A percentile compares a stretch with the other conserved stretches of the same genome.
Conservation (phyloP, 768 basidiomycete genomes). For the Mycena rebaudengoi region DNA sequence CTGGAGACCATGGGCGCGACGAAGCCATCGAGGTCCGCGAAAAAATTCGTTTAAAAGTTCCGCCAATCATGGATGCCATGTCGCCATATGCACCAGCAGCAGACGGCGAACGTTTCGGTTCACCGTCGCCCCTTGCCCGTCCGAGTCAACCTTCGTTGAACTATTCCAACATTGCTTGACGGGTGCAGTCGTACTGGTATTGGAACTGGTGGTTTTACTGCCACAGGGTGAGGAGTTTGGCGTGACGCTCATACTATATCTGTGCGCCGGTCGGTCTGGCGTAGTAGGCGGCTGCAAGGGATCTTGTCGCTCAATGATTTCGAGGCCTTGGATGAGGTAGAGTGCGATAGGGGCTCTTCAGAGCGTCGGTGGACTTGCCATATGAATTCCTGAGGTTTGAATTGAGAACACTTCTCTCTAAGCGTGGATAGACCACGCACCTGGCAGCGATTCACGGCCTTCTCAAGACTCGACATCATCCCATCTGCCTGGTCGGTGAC, state of each 20-base stretch:
- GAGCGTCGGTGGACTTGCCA: conserved; percentile 77
- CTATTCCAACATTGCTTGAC: conserved; percentile 77
- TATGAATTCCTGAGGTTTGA: conserved; percentile 73
- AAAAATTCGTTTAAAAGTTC: conserved; percentile 67
- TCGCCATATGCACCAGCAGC: conserved; percentile 48
- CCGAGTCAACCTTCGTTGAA: conserved; percentile 75
- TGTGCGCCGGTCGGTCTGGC: conserved; percentile 68
- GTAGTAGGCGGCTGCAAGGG: conserved; percentile 60
- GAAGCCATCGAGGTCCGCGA: conserved; percentile 82
- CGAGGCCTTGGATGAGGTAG: conserved; percentile 54
- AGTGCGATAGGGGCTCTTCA: conserved; percentile 53
- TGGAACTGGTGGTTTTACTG: conserved; percentile 48
- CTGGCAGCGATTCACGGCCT: conserved; percentile 90
- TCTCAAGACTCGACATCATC: conserved; percentile 97
- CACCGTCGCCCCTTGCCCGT: conserved; percentile 57
- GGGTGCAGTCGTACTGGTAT: conserved; percentile 45
- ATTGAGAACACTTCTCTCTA: conserved; percentile 15
- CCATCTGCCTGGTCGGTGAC: conserved; percentile 95
- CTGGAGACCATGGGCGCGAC: conserved; percentile 83
- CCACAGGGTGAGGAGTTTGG: conserved; percentile 71
- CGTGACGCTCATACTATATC: conserved; percentile 74
- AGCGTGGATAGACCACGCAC: conserved; percentile 52
- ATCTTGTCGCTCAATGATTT: conserved; percentile 61
- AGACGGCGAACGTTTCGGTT: conserved; percentile 65
- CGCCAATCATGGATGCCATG: conserved; percentile 51